Evolutionary conservation across 768 basidiomycete genomes (phyloP), one percentile per base, ranked within the genome.

Genomic region (Collybia mongolica): DNA sequence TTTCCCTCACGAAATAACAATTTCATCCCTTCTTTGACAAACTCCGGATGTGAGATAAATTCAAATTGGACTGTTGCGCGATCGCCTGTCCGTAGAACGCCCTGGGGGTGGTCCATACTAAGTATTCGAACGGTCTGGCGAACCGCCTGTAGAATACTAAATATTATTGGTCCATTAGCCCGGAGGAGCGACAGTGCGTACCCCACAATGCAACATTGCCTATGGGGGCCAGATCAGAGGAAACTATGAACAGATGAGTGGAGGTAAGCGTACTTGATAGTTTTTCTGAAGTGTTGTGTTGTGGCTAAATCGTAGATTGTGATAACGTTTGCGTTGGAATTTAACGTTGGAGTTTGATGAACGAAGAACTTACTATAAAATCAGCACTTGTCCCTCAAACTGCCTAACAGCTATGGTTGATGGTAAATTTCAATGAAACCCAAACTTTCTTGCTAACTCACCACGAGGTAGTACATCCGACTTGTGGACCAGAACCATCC

Each of bases 181-280:
- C 23, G 12, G 9, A 44, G 28, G 32, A 39, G n/a, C 23, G 7
- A 26, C 24, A 17, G 9, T 38, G 68, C 81, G 58, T 64, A 88
- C 86, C 20, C 93, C 93, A 60, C 93, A 95, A 64, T 96, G 93
- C 61, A 96, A 74, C 93, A 96, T 95, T 0, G 91, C 91, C 82
- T 89, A 45, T 22, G 24, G 28, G 9, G 26, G 46, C 18, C 19
- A 42, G n/a, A n/a, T 28, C 12, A 32, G 19, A 47, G n/a, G 14
- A 23, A n/a, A 19, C 12, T 20, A 29, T 29, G 41, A 47, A 28
- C 22, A 14, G 44, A 18, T 44, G 48, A 14, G 32, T 15, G 46
- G 32, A n/a, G 42, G 43, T 43, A 45, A 26, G 58, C 75, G n/a
- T 56, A 86, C 89, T 72, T 96, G 93, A 60, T 97, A 97, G 60